A percentile compares a stretch with the other conserved stretches of the same genome.
phyloP scores from a whole-genome alignment of 164 flowering plant species.

The Malania oleifera region DNA sequence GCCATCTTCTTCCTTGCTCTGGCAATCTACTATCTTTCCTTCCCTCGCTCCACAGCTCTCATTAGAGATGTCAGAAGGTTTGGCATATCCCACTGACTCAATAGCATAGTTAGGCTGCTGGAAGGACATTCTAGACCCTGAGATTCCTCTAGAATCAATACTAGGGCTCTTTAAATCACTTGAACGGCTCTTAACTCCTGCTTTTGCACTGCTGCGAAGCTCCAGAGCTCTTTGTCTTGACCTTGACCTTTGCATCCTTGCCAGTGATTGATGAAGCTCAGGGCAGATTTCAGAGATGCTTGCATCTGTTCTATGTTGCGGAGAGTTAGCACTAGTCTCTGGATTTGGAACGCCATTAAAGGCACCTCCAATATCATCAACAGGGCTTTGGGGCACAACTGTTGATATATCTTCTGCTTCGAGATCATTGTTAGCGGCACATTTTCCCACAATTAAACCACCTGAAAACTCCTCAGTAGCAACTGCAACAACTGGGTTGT shows the following conservation, averaged over 20 bases:
- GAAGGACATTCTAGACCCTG: slow-evolving; percentile 13
- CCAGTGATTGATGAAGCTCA: slow-evolving; percentile 41
- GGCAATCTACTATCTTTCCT: slow-evolving; percentile 6
- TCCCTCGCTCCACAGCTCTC: slow-evolving; percentile 1
- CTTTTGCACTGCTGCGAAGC: slow-evolving; percentile 66
- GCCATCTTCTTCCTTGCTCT: slow-evolving; percentile 2
- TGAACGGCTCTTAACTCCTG: slow-evolving; percentile 17
- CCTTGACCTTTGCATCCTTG: slow-evolving; percentile 64
- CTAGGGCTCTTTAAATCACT: slow-evolving; percentile 9
- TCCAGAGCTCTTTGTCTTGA: slow-evolving; percentile 85
- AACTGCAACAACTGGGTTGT: slow-evolving; percentile 21
- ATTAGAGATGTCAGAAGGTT: slow-evolving; percentile 4
- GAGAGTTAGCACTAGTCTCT: slow-evolving; percentile 30
- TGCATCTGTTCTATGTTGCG: slow-evolving; percentile 28
- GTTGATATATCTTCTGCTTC: slow-evolving; percentile 21
- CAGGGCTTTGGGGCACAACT: slow-evolving; percentile 12
- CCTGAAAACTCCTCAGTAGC: slow-evolving; percentile 20
- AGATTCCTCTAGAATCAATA: slow-evolving; percentile 10
- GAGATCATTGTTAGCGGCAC: slow-evolving; percentile 21
- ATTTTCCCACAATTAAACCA: slow-evolving; percentile 18
- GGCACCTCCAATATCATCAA: slow-evolving; percentile 15
- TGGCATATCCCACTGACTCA: slow-evolving; percentile 9
- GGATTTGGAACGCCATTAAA: slow-evolving; percentile 10
- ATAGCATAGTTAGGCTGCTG: slow-evolving; percentile 10
- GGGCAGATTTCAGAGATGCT: slow-evolving; percentile 7